Evolutionary conservation across 106 monocot genomes (phyloP), one percentile per base, ranked within the genome.

Genomic region (Dendrobium nobile): DNA sequence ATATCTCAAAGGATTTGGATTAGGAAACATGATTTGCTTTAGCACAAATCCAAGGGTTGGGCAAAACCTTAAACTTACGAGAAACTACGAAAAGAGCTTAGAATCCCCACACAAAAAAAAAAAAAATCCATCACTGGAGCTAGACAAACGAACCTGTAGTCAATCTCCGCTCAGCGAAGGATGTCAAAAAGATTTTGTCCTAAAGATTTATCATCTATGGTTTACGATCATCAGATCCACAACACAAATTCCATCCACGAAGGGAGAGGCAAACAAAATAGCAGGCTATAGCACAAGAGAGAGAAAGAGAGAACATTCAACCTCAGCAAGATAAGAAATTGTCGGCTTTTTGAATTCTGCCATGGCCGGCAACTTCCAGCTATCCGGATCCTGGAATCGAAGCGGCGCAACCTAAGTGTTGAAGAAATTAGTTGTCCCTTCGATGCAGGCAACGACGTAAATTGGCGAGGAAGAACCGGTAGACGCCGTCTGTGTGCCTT

Each of bases 141-240:
- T 37, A 51, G 24, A 72, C 37, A 13, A 72, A 72, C 4, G 37
- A 72, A 72, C 15, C 2, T 28, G 37, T 72, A 4, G 40, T 17
- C 9, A 27, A 27, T 16, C 31, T 22, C 31, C 11, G 33, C 33
- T 31, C 26, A 70, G 9, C 7, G 31, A 28, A 31, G 31, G 8
- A 70, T 11, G 31, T 13, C 10, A 70, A 5, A n/a, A 33, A 33
- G 27, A 72, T 72, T 40, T 40, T 72, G 72, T 4, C 11, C 40
- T 26, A 65, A 65, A 65, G 64, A 65, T 22, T 65, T 65, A 65
- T 65, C 64, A 26, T 65, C n/a, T 22, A 72, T 11, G 28, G 72
- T 16, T 40, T 40, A 6, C 72, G 40, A 72, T 40, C 40, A 72
- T 72, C 72, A 72, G 72, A 72, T 72, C 72, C 72, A 72, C 37